Percentiles rank a stretch among this genome's conserved stretches.
Evolutionary conservation across 805 yeast genomes (phyloP).

Genomic region (Yamadazyma scolyti): DNA sequence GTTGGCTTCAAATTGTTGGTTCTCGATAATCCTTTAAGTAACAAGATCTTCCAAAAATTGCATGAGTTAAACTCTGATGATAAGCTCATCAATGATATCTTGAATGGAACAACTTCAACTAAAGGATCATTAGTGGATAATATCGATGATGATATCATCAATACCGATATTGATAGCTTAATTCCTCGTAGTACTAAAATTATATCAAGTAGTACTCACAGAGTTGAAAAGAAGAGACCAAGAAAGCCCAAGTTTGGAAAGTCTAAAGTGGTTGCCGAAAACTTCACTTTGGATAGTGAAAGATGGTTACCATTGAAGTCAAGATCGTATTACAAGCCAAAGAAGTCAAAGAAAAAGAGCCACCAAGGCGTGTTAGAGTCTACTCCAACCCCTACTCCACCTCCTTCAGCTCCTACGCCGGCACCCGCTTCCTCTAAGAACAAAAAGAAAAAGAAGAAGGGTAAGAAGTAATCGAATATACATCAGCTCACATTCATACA

Average conservation of each 20-base stretch:
- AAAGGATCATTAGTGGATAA: conserved; percentile 18
- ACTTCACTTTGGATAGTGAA: conserved; percentile 47
- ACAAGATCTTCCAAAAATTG: conserved; percentile 19
- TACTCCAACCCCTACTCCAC: conserved; percentile 8
- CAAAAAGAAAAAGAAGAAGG: conserved; percentile 24
- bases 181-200: conserved; percentile 9
- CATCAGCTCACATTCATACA: too few relatives aligned
- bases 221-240: conserved; percentile 22
- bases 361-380: conserved; percentile 24
- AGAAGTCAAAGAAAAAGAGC: conserved; percentile 52
- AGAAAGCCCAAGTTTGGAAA: conserved; percentile 25
- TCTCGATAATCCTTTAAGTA: conserved; percentile 12
- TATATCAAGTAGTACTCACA: conserved; percentile 3
- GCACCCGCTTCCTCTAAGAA: conserved; percentile 6
- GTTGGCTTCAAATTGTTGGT: conserved; percentile 28
- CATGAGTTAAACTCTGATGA: conserved; percentile 19
- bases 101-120: conserved; percentile 14
- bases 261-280: conserved; percentile 22
- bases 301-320: conserved; percentile 92
- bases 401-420: conserved; percentile 8
- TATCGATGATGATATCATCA: conserved; percentile 26
- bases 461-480: conserved; percentile 16
- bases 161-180: conserved; percentile 25
- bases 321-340: conserved; percentile 78
- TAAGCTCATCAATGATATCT: conserved; percentile 16